Percentiles rank a stretch among this genome's conserved stretches.
These are phyloP conservation scores for Kodamaea jinghongensis DNA, from an alignment of 805 yeast species.

Conservation along the genomic window DNA sequence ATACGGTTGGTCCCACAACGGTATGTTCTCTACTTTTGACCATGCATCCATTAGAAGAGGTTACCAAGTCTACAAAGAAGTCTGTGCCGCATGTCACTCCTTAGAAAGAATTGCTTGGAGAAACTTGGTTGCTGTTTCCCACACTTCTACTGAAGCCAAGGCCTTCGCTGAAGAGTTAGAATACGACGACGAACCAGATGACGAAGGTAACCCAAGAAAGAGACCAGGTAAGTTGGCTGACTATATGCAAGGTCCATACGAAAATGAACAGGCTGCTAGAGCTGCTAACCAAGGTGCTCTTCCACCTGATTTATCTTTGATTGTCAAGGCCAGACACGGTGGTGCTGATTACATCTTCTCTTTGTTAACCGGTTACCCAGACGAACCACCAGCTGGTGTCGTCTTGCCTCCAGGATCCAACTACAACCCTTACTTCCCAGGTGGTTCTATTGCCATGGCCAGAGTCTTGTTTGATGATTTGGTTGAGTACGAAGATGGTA, in stretches of 20 bases:
- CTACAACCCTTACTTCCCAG: constrained; percentile 99
- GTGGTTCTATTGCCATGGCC: constrained; percentile 99
- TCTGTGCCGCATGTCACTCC: constrained; percentile 98
- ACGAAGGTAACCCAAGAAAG: constrained; percentile 95
- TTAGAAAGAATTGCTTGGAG: constrained; percentile 98
- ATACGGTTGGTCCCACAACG: constrained; percentile 90
- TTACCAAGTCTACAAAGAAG: constrained; percentile 97
- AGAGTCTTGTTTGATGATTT: constrained; percentile 96
- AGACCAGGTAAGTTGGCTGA: constrained; percentile 98
- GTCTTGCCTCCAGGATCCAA: constrained; percentile 88
- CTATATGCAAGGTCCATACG: constrained; percentile 91
- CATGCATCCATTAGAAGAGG: constrained; percentile 98
- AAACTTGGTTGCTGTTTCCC: constrained; percentile 94
- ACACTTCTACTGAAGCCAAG: constrained; percentile 84
- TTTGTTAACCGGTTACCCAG: constrained; percentile 97
- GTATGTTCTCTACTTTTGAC: constrained; percentile 87
- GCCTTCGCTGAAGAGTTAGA: constrained; percentile 95
- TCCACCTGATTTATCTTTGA: constrained; percentile 96
- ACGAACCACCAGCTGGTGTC: constrained; percentile 98
- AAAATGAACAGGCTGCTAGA: constrained; percentile 98
- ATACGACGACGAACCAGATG: constrained; percentile 95
- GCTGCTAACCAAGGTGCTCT: constrained; percentile 99
- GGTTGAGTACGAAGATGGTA: constrained; percentile 98
- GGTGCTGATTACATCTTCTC: constrained; percentile 94
- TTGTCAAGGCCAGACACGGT: constrained; percentile 99